These are phyloP conservation scores for Entoloma clypeatum DNA, from an alignment of 1,284 basidiomycete genomes.

Conservation along the genomic window DNA sequence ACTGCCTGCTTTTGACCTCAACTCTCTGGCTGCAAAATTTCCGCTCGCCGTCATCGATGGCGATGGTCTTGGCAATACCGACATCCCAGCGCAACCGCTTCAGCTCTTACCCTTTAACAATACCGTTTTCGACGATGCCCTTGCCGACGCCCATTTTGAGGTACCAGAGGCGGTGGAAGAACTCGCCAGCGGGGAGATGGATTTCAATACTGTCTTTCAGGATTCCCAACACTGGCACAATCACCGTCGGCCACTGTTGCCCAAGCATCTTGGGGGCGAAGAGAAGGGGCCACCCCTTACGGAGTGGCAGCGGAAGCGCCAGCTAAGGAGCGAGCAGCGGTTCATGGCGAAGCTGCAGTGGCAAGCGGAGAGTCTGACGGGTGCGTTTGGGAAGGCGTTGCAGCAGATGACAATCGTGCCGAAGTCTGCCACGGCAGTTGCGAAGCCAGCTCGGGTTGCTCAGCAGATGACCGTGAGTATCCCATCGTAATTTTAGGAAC, in stretches of 20 bases:
- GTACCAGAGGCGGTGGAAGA: constrained; percentile 19
- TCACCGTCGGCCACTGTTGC: constrained; percentile 46
- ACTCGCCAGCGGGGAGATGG: constrained; percentile 34
- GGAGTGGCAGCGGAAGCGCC: constrained; percentile 34
- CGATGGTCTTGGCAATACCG: constrained; percentile 6
- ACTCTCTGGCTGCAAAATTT: constrained; percentile 18
- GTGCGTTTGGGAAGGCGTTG: constrained; percentile 51
- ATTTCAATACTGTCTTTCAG: constrained; percentile 38
- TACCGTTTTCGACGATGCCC: constrained; percentile 43
- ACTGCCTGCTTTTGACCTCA: constrained; percentile 21
- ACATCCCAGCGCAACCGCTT: constrained; percentile 10
- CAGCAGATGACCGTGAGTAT: background rate
- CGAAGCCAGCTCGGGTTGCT: background rate
- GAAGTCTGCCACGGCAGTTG: constrained; percentile 18
- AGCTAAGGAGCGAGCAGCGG: constrained; percentile 45
- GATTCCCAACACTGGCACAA: constrained; percentile 63
- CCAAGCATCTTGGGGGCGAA: constrained; percentile 51
- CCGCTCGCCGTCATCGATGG: constrained; percentile 14
- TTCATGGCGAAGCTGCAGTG: constrained; percentile 54
- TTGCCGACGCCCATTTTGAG: constrained; percentile 32
- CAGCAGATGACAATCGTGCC: constrained; percentile 50
- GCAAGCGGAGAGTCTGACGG: constrained; percentile 60
- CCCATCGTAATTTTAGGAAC: background rate
- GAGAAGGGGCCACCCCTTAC: no score
- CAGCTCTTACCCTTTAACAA: constrained; percentile 50